phyloP scores from a whole-genome alignment of 768 basidiomycete species.

The Tylopilus vinaceipallidus region DNA sequence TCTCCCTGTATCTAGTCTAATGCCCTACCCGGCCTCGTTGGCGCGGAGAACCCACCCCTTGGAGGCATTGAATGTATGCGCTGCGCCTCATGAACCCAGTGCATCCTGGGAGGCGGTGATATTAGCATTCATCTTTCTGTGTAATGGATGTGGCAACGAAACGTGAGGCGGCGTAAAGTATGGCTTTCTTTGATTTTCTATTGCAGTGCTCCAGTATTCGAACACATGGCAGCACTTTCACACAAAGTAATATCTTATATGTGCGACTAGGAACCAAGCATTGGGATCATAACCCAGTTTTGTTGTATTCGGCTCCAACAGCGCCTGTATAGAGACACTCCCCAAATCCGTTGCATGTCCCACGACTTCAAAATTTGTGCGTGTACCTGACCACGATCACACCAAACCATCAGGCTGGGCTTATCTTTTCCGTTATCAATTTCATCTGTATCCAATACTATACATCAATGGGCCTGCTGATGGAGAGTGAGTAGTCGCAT shows the following conservation, averaged over 20 bases:
- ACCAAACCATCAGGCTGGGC: background rate
- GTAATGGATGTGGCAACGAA: background rate
- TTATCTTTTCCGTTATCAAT: background rate
- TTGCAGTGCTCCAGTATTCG: constrained; percentile 2
- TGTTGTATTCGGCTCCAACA: background rate
- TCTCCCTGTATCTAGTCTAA: constrained; percentile 9
- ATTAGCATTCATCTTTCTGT: background rate
- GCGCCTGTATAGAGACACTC: too few species aligned
- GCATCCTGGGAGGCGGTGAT: constrained; percentile 1
- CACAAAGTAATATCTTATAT: background rate
- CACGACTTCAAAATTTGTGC: too few species aligned
- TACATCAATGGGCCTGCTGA: background rate
- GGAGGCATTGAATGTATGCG: background rate
- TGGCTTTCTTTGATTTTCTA: constrained; percentile 3
- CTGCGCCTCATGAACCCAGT: constrained; percentile 1
- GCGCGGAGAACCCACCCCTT: background rate
- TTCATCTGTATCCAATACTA: background rate
- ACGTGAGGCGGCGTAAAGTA: constrained; percentile 18
- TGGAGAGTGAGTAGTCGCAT: background rate
- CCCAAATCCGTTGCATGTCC: background rate
- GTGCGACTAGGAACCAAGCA: background rate
- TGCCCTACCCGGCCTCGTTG: background rate
- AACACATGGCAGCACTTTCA: background rate
- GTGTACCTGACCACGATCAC: background rate
- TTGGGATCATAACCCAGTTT: background rate